Conservation (phyloP, 768 basidiomycete genomes). For the Leccinum sublutescens region DNA sequence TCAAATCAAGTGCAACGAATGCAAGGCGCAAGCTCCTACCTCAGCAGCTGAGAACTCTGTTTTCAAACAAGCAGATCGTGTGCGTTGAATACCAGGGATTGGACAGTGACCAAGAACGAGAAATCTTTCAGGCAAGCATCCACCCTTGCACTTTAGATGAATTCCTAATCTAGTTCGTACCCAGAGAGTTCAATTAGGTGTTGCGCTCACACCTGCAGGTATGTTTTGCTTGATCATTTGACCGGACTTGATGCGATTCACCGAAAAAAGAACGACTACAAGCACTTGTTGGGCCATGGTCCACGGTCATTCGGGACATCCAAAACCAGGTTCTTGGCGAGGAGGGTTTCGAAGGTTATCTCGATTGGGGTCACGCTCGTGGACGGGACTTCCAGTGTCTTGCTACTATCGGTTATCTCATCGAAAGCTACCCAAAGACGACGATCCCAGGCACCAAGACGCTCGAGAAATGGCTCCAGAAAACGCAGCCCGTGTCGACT, state of each 20-base stretch:
- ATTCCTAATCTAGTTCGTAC: neutral
- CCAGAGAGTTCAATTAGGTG: slow-evolving; percentile 52
- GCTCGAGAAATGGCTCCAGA: slow-evolving; percentile 40
- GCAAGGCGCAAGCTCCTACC: slow-evolving; percentile 34
- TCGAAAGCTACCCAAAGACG: slow-evolving; percentile 31
- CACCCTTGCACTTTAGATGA: neutral
- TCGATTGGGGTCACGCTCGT: slow-evolving; percentile 43
- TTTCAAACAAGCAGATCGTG: slow-evolving; percentile 45
- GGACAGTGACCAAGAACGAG: slow-evolving; percentile 54
- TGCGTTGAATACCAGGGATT: slow-evolving; percentile 55
- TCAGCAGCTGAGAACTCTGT: slow-evolving; percentile 34
- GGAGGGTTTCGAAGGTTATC: slow-evolving; percentile 36
- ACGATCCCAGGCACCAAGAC: slow-evolving; percentile 24
- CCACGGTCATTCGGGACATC: slow-evolving; percentile 42
- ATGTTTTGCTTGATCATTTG: slow-evolving; percentile 5
- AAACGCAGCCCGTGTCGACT: slow-evolving; percentile 23
- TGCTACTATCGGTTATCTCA: slow-evolving; percentile 36
- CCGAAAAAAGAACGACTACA: slow-evolving; percentile 44
- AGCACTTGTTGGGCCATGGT: slow-evolving; percentile 47
- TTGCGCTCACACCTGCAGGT: slow-evolving; percentile 51
- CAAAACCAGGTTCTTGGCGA: slow-evolving; percentile 36
- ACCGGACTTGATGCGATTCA: neutral
- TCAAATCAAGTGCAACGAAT: slow-evolving; percentile 23
- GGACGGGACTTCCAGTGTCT: slow-evolving; percentile 48
- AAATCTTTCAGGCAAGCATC: slow-evolving; percentile 55